Evolutionary conservation across 192 early-diverging fungal species (phyloP).

Genomic region (Coemansia sp.): DNA sequence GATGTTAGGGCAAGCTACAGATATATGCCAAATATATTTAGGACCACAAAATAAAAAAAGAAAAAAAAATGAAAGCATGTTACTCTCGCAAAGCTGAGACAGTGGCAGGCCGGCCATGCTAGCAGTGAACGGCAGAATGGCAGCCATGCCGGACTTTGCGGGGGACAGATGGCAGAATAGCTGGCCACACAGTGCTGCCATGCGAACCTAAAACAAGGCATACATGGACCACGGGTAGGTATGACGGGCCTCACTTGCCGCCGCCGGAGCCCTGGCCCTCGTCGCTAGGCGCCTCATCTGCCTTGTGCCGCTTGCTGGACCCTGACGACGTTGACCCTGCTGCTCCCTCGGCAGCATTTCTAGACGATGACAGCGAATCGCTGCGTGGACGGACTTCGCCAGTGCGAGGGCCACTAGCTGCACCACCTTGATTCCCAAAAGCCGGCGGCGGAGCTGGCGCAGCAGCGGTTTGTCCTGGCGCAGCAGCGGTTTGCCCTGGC

Average conservation of each 20-base stretch:
- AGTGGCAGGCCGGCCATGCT: background rate
- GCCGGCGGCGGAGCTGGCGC: background rate
- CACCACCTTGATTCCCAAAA: background rate
- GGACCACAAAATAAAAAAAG: background rate
- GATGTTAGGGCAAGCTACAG: too few relatives aligned
- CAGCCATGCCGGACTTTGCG: background rate
- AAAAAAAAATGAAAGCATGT: too few relatives aligned
- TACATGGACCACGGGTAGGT: background rate
- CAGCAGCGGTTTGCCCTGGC: background rate
- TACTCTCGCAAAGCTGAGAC: background rate
- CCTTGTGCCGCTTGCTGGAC: slow-evolving; percentile 29
- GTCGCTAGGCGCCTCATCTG: background rate
- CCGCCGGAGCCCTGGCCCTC: background rate
- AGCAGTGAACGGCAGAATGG: background rate
- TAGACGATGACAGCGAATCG: slow-evolving; percentile 1
- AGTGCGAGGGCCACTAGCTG: slow-evolving; percentile 8
- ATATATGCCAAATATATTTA: background rate
- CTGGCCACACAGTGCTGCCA: background rate
- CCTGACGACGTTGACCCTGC: background rate
- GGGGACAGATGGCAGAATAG: too few relatives aligned
- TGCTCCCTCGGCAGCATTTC: background rate
- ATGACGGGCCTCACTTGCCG: background rate
- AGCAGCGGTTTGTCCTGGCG: too few relatives aligned
- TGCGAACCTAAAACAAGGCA: background rate
- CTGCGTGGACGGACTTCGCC: slow-evolving; percentile 25